These are phyloP conservation scores for Cercospora nicotianae DNA, from an alignment of 2,329 filamentous ascomycete genomes.

Conservation along the genomic window DNA sequence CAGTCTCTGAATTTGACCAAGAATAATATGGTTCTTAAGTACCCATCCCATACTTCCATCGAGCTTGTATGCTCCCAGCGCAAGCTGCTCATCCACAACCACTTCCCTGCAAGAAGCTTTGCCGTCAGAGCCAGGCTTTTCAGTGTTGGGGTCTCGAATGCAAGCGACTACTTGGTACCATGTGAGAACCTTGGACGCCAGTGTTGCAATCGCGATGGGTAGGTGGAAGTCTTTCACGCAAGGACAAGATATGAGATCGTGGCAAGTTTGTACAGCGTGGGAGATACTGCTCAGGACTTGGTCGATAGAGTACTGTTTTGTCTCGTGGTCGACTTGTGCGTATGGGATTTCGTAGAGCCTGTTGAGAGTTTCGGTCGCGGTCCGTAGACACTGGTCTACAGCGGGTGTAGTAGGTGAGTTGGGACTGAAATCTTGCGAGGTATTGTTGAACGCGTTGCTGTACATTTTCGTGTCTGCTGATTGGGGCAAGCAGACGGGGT, in stretches of 20 bases:
- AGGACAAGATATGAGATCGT: constrained; percentile 22
- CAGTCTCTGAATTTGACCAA: constrained; percentile 24
- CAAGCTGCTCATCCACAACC: constrained; percentile 21
- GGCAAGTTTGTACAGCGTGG: constrained; percentile 19
- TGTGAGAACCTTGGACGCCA: constrained; percentile 22
- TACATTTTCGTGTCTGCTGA: background rate
- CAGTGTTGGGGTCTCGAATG: constrained; percentile 16
- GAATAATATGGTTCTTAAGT: constrained; percentile 25
- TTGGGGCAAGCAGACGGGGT: background rate
- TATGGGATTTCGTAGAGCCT: constrained; percentile 24
- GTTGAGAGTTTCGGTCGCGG: constrained; percentile 23
- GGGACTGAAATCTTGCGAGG: background rate
- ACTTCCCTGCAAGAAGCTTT: constrained; percentile 10
- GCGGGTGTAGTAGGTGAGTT: background rate
- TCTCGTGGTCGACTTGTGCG: constrained; percentile 14
- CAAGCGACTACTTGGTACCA: constrained; percentile 26
- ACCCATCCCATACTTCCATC: constrained; percentile 22
- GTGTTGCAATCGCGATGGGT: constrained; percentile 17
- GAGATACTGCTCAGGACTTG: constrained; percentile 21
- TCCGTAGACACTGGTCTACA: constrained; percentile 17
- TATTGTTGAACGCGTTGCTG: background rate
- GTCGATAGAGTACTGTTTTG: constrained; percentile 20
- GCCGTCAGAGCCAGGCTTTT: background rate
- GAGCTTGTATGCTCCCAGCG: constrained; percentile 19
- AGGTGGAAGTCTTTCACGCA: constrained; percentile 26